A percentile compares a stretch with the other conserved stretches of the same genome.
These are phyloP conservation scores for Pleurotus giganteus DNA, from an alignment of 768 basidiomycete genomes.

Conservation along the genomic window DNA sequence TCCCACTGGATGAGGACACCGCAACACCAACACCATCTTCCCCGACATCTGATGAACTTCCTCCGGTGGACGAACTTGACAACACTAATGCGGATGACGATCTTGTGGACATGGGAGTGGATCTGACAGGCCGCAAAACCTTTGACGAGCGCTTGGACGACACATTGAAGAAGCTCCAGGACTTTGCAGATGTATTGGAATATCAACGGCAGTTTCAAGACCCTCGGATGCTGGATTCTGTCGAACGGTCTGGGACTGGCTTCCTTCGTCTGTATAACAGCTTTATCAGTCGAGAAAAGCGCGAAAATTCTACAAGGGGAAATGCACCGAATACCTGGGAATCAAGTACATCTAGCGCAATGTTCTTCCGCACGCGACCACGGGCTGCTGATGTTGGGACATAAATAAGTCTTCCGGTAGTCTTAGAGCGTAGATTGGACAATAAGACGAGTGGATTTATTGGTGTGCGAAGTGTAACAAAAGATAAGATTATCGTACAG, in stretches of 20 bases:
- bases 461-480: too few relatives aligned
- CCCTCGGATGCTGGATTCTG: constrained; percentile 17
- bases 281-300: constrained; percentile 20
- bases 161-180: constrained; percentile 15
- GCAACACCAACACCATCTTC: constrained; percentile 2
- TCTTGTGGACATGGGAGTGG: constrained; percentile 3
- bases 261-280: constrained; percentile 19
- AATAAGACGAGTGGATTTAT: too few relatives aligned
- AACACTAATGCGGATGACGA: not conserved
- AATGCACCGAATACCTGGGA: constrained; percentile 20
- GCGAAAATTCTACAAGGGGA: constrained; percentile 16
- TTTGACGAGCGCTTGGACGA: constrained; percentile 19
- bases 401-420: too few relatives aligned
- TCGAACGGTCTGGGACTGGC: constrained; percentile 19
- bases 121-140: too few relatives aligned
- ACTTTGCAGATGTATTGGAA: constrained; percentile 20
- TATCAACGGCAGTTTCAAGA: constrained; percentile 24
- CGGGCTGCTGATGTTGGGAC: not conserved
- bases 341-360: constrained; percentile 6
- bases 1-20: constrained; percentile 12
- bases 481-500: too few relatives aligned
- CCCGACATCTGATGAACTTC: not conserved
- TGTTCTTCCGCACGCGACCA: constrained; percentile 4
- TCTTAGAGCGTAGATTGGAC: too few relatives aligned
- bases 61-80: not conserved